A percentile compares a stretch with the other conserved stretches of the same genome.
Evolutionary conservation across 345 rosid genomes (phyloP).

Genomic region (Eucalyptus paniculata): DNA sequence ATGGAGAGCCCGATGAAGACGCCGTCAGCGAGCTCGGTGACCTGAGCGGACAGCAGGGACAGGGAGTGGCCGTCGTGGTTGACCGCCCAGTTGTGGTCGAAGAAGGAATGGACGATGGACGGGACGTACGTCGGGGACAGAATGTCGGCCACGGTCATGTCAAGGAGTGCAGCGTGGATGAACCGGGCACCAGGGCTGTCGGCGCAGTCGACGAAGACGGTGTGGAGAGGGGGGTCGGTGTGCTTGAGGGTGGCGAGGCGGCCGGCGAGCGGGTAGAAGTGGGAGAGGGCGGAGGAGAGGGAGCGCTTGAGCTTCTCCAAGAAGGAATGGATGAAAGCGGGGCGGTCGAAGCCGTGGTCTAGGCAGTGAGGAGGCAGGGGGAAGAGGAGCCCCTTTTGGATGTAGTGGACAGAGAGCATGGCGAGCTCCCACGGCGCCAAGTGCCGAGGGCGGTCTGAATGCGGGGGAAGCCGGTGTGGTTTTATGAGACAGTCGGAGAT

Average conservation of each 20-base stretch:
- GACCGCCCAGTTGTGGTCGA: conserved; percentile 52
- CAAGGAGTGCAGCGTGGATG: conserved; percentile 24
- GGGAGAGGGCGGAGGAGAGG: conserved; percentile 44
- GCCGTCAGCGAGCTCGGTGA: conserved; percentile 57
- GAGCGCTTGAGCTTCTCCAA: conserved; percentile 35
- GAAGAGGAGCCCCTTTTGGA: conserved; percentile 56
- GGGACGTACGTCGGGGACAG: conserved; percentile 47
- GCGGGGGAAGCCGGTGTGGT: conserved; percentile 24
- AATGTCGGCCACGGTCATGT: conserved; percentile 27
- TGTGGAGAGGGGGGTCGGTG: conserved; percentile 19
- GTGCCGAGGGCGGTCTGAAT: conserved; percentile 28
- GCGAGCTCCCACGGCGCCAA: conserved; percentile 60
- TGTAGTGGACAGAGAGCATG: conserved; percentile 49
- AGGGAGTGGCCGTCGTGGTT: conserved; percentile 47
- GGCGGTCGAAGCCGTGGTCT: not conserved
- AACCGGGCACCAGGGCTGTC: conserved; percentile 37
- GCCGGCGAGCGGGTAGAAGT: conserved; percentile 73
- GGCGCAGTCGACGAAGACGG: conserved; percentile 40
- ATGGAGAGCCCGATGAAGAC: conserved; percentile 59
- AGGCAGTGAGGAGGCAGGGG: conserved; percentile 21
- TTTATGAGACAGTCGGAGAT: conserved; percentile 44
- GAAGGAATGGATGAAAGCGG: conserved; percentile 13
- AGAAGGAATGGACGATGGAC: conserved; percentile 42
- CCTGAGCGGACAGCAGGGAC: conserved; percentile 53
- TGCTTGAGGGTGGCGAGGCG: conserved; percentile 22